Conservation (phyloP, 208 protist genomes). For the Trichomonas vaginalis region DNA sequence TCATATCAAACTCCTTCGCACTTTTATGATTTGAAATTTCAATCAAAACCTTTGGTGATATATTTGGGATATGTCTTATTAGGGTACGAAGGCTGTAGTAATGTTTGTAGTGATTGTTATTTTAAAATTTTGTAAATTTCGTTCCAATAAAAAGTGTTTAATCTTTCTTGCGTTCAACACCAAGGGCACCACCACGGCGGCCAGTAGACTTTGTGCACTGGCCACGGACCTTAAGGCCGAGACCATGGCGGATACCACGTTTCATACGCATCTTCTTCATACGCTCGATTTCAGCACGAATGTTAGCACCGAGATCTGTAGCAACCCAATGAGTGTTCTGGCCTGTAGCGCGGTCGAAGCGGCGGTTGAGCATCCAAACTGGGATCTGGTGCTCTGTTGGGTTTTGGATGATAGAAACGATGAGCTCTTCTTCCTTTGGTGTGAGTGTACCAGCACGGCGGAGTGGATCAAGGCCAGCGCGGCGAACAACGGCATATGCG, state of each 20-base stretch:
- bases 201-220: constrained; percentile 18
- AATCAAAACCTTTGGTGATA: too few relatives aligned
- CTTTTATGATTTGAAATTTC: too few relatives aligned
- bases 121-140: too few relatives aligned
- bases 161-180: constrained; percentile 18
- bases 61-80: too few relatives aligned
- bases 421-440: neutral
- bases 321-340: neutral
- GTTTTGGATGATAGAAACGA: constrained; percentile 17
- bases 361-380: constrained; percentile 7
- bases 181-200: neutral
- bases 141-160: too few relatives aligned
- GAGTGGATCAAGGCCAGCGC: neutral
- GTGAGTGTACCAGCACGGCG: constrained; percentile 20
- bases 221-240: constrained; percentile 2
- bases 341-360: neutral
- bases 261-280: constrained; percentile 20
- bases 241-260: constrained; percentile 18
- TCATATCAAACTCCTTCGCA: too few relatives aligned
- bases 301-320: neutral
- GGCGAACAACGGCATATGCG: neutral
- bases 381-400: constrained; percentile 6
- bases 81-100: too few relatives aligned
- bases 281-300: neutral
- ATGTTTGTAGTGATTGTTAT: too few relatives aligned